Evolutionary conservation across 2,329 filamentous ascomycete genomes (phyloP).

Genomic region (Aureobasidium musti): DNA sequence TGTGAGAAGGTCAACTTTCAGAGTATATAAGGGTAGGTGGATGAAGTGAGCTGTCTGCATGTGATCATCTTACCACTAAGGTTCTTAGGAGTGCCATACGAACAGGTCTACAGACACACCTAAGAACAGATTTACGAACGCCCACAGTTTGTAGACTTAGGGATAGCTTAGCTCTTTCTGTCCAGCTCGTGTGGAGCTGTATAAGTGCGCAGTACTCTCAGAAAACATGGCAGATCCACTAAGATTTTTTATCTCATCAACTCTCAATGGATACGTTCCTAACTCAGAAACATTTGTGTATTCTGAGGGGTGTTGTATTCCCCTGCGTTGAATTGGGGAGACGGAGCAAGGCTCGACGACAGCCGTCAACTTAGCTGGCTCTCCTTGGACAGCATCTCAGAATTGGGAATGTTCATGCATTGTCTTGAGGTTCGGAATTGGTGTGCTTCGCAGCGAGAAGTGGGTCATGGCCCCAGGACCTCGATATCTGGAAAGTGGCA

Average conservation of each 20-base stretch:
- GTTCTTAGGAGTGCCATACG: neutral
- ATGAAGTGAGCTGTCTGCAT: neutral
- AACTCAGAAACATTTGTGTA: neutral
- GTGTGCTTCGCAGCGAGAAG: neutral
- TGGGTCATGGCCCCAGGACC: neutral
- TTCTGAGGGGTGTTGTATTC: neutral
- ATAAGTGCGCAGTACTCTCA: neutral
- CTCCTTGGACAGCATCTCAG: neutral
- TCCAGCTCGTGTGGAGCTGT: neutral
- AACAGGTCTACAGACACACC: neutral
- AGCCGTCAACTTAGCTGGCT: neutral
- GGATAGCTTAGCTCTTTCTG: neutral
- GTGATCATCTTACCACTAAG: neutral
- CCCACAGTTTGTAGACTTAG: neutral
- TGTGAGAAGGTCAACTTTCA: neutral
- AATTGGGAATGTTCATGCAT: neutral
- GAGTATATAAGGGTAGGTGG: conserved; percentile 1
- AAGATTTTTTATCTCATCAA: neutral
- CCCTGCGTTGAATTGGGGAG: neutral
- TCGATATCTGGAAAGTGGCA: neutral
- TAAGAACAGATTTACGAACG: neutral
- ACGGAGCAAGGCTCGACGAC: neutral
- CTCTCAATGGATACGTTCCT: neutral
- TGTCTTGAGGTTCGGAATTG: neutral
- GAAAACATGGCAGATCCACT: neutral